Base-by-base conservation (phyloP, 1,284 basidiomycete genomes). In the Cerioporus squamosus region DNA sequence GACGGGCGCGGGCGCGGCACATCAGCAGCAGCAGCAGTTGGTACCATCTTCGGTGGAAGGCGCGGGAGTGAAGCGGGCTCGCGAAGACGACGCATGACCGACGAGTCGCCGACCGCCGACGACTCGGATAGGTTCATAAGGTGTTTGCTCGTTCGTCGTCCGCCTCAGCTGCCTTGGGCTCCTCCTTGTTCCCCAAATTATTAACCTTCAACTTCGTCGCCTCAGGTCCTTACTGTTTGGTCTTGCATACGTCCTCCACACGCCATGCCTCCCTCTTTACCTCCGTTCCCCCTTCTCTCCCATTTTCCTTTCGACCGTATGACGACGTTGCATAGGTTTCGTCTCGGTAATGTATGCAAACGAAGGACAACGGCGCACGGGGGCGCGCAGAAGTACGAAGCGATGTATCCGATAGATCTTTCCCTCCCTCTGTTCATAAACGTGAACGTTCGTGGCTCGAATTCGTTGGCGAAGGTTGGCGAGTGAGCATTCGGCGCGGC, bases 1-100 rank as follows among this genome's bases (percentile, higher is more conserved):
- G 24, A 93, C 92, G 0, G 89, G 90, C 26, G 90, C 82, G 43
- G 75, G 77, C 47, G 73, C 76, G 26, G 69, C 68, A 9, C 71
- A n/a, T n/a, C n/a, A 72, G 62, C 70, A 72, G 60, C 66, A 66
- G 54, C 61, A 61, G 39, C 54, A 53, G 24, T 23, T 24, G 12
- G n/a, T 14, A 5, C 38, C 46, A 29, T 18, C 53, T n/a, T 15
- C 45, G 9, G 38, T 45, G 36, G 57, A 55, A 14, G 55, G 49
- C 17, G 54, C 48, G 10, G 59, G 60, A 2, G 23, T 47, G 38
- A 64, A 64, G 58, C 63, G 63, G 31, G 14, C 55, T 2, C 55
- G 63, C 44, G 63, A 64, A 23, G 60, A 60, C 8, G 63, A 62
- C n/a, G 38, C 43, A 12, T 56, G 54, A 58, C 10, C n/a, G 40